Base-by-base conservation (phyloP, 805 yeast species). In the Monosporozyma solicola region DNA sequence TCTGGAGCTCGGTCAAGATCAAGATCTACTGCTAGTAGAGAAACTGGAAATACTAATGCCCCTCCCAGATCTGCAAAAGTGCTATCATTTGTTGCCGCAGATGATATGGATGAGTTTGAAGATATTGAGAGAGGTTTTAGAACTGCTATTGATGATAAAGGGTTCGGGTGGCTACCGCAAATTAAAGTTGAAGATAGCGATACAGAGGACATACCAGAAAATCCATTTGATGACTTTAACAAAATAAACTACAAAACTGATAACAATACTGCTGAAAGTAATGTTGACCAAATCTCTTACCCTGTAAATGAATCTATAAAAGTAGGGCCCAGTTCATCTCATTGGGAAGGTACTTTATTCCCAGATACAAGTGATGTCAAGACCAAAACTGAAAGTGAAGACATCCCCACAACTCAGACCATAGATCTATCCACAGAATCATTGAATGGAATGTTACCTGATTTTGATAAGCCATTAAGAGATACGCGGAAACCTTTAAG, bases 31-130 rank as follows among this genome's bases (percentile, higher is more conserved):
- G 48, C 57, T 4, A 53, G 53, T 37, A 35, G 55, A 11, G 54
- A 54, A 16, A 54, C 53, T 5, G 47, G 44, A 22, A 53, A 52
- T 24, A 33, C 55, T 13, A 59, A 57, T 31, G 54, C 53, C 22
- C 58, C 60, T 5, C 61, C 62, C 2, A 56, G 61, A 39, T 59
- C 68, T 11, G 66, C 67, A 27, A 61, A 57, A 44, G 65, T 65
- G 6, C 48, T 65, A 20, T 65, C 70, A 1, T 59, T 57, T 32
- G 59, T 67, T 32, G 67, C 56, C 13, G 66, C 64, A 1, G 69
- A 65, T 33, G 70, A 67, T 53, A 56, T 65, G 59, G 65, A 64
- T 48, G 71, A 67, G 35, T 67, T 64, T 53, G 58, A 62, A 47
- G 65, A 63, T 54, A 52, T 67, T 24, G 69, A 67, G 49, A 64